These are phyloP conservation scores for Allium sativum DNA, from an alignment of 106 monocot species.

Conservation along the genomic window DNA sequence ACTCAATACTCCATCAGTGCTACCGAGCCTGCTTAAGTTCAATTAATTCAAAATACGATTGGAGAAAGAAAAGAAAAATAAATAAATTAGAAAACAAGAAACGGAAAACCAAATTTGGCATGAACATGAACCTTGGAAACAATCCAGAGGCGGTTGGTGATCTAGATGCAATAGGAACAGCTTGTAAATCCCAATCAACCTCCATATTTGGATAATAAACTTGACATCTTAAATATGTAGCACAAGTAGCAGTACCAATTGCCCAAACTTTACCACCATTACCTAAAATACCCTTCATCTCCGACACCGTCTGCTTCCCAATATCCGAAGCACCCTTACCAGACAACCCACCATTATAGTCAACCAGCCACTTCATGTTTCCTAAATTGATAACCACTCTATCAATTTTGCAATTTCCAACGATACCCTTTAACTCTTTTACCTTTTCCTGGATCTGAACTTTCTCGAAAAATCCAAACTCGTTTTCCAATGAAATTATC, in stretches of 20 bases:
- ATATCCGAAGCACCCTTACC: conserved; percentile 18
- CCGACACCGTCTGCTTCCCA: conserved; percentile 40
- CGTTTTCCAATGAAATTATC: conserved; percentile 26
- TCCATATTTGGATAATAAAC: conserved; percentile 78
- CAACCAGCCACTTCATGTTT: conserved; percentile 82
- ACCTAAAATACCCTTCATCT: conserved; percentile 32
- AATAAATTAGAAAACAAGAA: background rate
- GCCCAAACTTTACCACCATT: conserved; percentile 38
- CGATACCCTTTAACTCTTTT: conserved; percentile 19
- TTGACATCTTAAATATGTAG: conserved; percentile 86
- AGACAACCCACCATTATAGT: conserved; percentile 10
- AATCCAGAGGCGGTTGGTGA: conserved; percentile 18
- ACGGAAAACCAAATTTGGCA: too few species aligned
- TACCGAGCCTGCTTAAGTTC: conserved; percentile 14
- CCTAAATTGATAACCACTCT: conserved; percentile 65
- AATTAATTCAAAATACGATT: background rate
- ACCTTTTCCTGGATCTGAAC: conserved; percentile 21
- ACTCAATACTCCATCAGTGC: conserved; percentile 29
- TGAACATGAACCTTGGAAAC: conserved; percentile 8
- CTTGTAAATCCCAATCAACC: conserved; percentile 78
- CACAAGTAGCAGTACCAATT: conserved; percentile 65
- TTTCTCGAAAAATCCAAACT: conserved; percentile 14
- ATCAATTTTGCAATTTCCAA: conserved; percentile 17
- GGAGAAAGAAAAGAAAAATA: background rate
- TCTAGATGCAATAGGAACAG: conserved; percentile 51